Conservation (phyloP, 257 asterid genomes). For the Fraxinus pennsylvanica region DNA sequence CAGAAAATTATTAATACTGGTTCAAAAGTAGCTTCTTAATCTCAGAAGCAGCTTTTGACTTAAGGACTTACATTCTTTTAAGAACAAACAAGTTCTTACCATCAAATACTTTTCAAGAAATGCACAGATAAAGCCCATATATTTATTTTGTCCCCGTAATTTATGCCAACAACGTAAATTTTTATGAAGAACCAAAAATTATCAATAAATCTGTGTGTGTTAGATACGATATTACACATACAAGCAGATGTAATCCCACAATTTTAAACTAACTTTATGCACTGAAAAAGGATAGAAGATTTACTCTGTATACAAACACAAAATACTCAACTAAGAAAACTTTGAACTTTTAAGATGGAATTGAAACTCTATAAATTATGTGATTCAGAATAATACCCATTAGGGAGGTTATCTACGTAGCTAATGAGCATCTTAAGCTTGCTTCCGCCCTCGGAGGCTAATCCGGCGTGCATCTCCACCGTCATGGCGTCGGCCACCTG, state of each 20-base stretch:
- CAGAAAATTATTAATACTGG: too few species aligned
- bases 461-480: conserved; percentile 88
- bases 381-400: conserved; percentile 42
- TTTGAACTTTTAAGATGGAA: background rate
- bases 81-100: background rate
- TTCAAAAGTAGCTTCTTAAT: too few species aligned
- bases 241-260: background rate
- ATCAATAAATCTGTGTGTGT: too few species aligned
- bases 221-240: background rate
- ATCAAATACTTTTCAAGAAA: background rate
- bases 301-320: too few species aligned
- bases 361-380: background rate
- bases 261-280: too few species aligned
- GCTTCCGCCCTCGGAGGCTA: conserved; percentile 83
- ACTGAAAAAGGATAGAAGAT: background rate
- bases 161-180: background rate
- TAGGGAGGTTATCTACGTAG: conserved; percentile 72
- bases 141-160: background rate
- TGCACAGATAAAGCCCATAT: background rate
- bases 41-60: too few species aligned
- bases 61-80: background rate
- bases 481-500: conserved; percentile 80
- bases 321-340: background rate
- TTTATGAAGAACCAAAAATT: background rate
- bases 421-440: conserved; percentile 86